Base-by-base conservation (phyloP, 2,329 filamentous ascomycete species). In the Monosporascus sp. region DNA sequence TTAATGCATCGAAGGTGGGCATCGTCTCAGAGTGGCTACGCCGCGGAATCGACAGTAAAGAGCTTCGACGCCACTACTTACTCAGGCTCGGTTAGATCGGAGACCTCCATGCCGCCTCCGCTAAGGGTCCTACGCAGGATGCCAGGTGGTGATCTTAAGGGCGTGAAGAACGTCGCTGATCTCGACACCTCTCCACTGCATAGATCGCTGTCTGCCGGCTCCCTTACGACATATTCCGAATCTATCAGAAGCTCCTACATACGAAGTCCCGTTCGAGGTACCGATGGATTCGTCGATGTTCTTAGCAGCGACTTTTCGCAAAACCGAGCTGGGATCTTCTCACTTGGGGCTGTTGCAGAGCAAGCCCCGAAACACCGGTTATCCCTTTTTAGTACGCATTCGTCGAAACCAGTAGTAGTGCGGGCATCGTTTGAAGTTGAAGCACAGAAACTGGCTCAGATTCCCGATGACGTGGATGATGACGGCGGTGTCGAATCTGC, bases 401-500 rank as follows among this genome's bases (percentile, higher is more conserved):
- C 82, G 5, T 84, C 82, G 2, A 82, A 83, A 57, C 82, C 82
- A 0, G 71, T 76, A 0, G 71, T 76, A 2, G 83, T 85, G 80
- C 78, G 82, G 4, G 80, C 83, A 1, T 97, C 92, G 0, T 97
- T 97, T 61, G 90, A 97, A 68, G 86, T 82, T 3, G 91, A 96
- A 62, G 90, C 95, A 1, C 85, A 92, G 54, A 89, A 89, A 61
- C 82, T 99, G 51, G 90, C 92, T 2, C 85, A 89, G 51, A 89
- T 97, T 25, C 90, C 93, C 0, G 92, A 97, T 64, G 90, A 95
- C 38, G 67, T 74, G 17, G 81, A 85, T 55, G 86, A 87, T 46
- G 89, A 95, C 64, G 90, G 90, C 6, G 93, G 93, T 14, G 85
- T 97, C 25, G 94, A 97, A 65, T 91, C 92, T n/a, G 90, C 94